Base-by-base conservation (phyloP, 352 stramenopile genomes). In the Globisporangium abappressorium region DNA sequence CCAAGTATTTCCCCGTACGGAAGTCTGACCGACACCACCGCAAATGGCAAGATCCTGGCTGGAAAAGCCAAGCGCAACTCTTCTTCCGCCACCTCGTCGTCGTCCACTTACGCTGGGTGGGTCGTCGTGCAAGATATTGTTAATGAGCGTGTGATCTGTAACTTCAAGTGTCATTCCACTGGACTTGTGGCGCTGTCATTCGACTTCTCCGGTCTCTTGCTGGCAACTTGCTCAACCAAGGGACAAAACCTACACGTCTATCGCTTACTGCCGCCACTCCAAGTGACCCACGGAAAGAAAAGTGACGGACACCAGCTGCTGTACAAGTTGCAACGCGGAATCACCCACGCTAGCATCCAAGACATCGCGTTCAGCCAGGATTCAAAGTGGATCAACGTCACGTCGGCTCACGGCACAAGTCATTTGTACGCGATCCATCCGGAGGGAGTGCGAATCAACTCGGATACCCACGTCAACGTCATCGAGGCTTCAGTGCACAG, bases 211-310 rank as follows among this genome's bases (percentile, higher is more conserved):
- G 89, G 89, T n/a, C 64, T 82, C 2, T 65, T 97, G 46, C 71
- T 97, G 24, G 87, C 87, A 2, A 92, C 88, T 33, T 90, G 85
- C 61, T 95, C 89, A 11, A 86, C 72, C 3, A 94, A 95, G 57
- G 89, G 89, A 12, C 89, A 97, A 72, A 94, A 92, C 60, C 74
- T 97, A 36, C 85, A 97, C 66, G 82, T 97, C 0, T 94, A 93
- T 59, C 82, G 87, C 2, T 69, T 97, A 15, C 62, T 91, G 3
- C 84, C 85, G 7, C 83, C 86, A 1, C 69, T 94, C 26, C 78
- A 82, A 53, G 63, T 65, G 2, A 69, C 33, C 5, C 26, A 59
- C 36, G 57, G 55, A 6, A 65, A 65, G 56, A 61, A 38, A 18
- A 56, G 30, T 34, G 54, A 69, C 15, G 43, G 43, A 5, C 70